Evolutionary conservation across 805 yeast species (phyloP).

Genomic region (Saccharomycopsis sp.): DNA sequence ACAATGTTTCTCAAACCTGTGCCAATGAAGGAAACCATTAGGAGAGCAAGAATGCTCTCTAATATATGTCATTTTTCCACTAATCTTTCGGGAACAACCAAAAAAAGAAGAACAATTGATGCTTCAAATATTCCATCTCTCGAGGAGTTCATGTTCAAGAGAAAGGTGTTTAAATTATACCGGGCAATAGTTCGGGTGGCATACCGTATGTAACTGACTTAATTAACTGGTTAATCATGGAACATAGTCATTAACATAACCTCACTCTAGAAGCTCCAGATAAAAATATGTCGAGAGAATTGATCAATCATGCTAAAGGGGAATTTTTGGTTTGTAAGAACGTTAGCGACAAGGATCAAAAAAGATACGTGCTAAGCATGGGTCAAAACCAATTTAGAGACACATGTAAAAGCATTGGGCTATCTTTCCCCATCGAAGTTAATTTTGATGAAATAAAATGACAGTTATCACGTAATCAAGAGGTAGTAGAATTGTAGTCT

Average conservation of each 20-base stretch:
- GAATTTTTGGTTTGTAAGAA: conserved; percentile 27
- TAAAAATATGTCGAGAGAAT: conserved; percentile 22
- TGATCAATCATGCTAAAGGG: conserved; percentile 27
- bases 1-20: no score
- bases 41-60: not conserved
- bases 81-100: not conserved
- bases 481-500: not conserved
- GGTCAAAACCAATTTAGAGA: conserved; percentile 31
- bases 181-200: conserved; percentile 29
- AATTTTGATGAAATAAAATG: conserved; percentile 8
- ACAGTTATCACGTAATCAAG: not conserved
- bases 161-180: conserved; percentile 28
- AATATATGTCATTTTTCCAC: not conserved
- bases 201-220: conserved; percentile 24
- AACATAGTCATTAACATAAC: not conserved
- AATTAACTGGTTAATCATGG: no score
- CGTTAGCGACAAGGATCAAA: conserved; percentile 26
- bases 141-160: conserved; percentile 27
- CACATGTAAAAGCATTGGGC: conserved; percentile 26
- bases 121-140: conserved; percentile 5
- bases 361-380: conserved; percentile 28
- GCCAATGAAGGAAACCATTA: not conserved
- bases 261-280: conserved; percentile 25
- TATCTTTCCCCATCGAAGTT: conserved; percentile 24
- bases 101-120: not conserved